Evolutionary conservation across 2,329 filamentous ascomycete genomes (phyloP), one percentile per base, ranked within the genome.

Genomic region (Colletotrichum tofieldiae): DNA sequence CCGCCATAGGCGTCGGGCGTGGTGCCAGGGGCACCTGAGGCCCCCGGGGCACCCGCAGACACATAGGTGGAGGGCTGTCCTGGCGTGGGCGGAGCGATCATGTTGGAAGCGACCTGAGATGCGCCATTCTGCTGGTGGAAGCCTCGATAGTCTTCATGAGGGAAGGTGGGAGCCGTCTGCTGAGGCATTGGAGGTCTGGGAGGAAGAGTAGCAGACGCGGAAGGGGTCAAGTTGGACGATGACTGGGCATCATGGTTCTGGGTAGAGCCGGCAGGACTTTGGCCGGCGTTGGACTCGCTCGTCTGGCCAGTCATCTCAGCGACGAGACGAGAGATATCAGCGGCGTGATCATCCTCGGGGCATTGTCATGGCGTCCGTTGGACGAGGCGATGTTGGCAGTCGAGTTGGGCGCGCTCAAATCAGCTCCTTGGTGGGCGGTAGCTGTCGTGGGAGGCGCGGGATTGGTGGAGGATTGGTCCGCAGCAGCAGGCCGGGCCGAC

Each of bases 201-300:
- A 76, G 86, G 87, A 72, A 89, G 81, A 77, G 86, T 82, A 73
- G 85, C 79, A 49, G 83, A 77, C 41, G 79, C 79, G 75, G 81
- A 77, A 65, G 79, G 73, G 67, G 77, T 73, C 72, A 78, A 76
- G 81, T 58, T 67, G n/a, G 67, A 67, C 5, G 72, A 61, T 29
- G 67, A 47, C 64, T 70, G 61, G 65, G 47, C 16, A 54, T 72
- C 64, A 65, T 65, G 55, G 51, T 64, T 68, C 47, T 72, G 69
- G 54, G 60, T 37, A 56, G 67, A 35, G 39, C 55, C 58, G 35
- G 60, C 47, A 35, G 60, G 61, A 55, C 52, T 61, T 49, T 66
- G 55, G 37, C 67, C 35, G 58, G 51, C 32, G 62, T 67, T 78
- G 74, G 79, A 64, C 65, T 80, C 79, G 76, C 76, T 75, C 72